Conservation (phyloP, 2,329 filamentous ascomycete genomes). For the Botrytis medusae region DNA sequence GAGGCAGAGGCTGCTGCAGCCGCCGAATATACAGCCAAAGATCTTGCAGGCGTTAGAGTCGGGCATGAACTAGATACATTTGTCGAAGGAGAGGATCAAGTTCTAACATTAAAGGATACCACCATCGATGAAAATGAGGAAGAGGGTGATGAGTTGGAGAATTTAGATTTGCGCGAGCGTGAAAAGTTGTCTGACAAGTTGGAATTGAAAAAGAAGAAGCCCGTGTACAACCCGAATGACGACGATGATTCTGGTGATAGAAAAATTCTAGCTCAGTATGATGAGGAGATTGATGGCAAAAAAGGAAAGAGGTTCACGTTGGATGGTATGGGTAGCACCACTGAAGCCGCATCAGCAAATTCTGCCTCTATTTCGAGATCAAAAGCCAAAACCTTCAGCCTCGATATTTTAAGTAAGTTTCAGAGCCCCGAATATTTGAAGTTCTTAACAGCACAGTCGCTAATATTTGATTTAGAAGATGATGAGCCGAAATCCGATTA, state of each 20-base stretch:
- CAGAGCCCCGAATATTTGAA: neutral
- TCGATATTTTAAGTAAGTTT: constrained; percentile 65
- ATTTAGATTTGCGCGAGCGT: constrained; percentile 67
- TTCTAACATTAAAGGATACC: constrained; percentile 91
- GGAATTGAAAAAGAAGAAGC: constrained; percentile 85
- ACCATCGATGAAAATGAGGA: constrained; percentile 82
- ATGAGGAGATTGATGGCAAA: constrained; percentile 91
- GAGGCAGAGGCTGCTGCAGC: constrained; percentile 69
- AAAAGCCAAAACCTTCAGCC: constrained; percentile 69
- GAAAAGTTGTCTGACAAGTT: constrained; percentile 75
- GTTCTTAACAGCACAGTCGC: constrained; percentile 31
- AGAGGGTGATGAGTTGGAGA: constrained; percentile 87
- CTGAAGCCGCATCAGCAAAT: constrained; percentile 55
- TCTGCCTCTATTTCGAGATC: constrained; percentile 53
- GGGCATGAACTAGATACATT: constrained; percentile 83
- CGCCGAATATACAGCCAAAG: constrained; percentile 79
- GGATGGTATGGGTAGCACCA: constrained; percentile 70
- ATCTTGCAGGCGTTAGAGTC: constrained; percentile 87
- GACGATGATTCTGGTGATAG: constrained; percentile 63
- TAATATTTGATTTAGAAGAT: constrained; percentile 47
- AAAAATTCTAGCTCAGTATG: constrained; percentile 83
- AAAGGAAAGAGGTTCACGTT: constrained; percentile 86
- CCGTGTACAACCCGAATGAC: constrained; percentile 82
- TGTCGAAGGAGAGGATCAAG: constrained; percentile 79
- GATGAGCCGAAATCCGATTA: constrained; percentile 80